Evolutionary conservation across 345 rosid genomes (phyloP).

Genomic region (Hibiscus syriacus): DNA sequence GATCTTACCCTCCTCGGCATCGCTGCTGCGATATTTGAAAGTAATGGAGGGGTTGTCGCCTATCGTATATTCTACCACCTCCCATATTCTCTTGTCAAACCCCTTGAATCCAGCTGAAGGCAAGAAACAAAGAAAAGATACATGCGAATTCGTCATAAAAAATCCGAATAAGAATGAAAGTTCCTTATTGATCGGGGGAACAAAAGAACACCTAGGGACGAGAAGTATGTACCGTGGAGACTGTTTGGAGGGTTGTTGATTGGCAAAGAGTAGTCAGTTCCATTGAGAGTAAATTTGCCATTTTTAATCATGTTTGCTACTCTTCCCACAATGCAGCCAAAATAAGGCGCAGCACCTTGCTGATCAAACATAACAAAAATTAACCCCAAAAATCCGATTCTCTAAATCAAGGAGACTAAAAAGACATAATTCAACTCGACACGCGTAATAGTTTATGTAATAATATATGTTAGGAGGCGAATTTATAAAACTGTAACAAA

Average conservation of each 20-base stretch:
- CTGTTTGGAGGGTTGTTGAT: constrained; percentile 90
- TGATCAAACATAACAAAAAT: constrained; percentile 20
- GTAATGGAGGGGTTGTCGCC: constrained; percentile 64
- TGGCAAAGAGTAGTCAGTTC: constrained; percentile 59
- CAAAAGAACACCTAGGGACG: background rate
- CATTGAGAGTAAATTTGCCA: constrained; percentile 75
- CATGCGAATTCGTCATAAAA: background rate
- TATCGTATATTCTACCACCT: constrained; percentile 51
- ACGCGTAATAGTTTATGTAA: too few species aligned
- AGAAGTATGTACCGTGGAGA: constrained; percentile 74
- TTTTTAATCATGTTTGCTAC: constrained; percentile 83
- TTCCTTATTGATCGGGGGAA: background rate
- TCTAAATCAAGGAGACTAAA: too few species aligned
- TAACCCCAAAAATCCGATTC: background rate
- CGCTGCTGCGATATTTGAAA: constrained; percentile 55
- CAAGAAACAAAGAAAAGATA: constrained; percentile 1
- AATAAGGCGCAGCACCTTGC: constrained; percentile 78
- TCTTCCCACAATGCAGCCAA: constrained; percentile 94
- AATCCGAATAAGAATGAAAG: background rate
- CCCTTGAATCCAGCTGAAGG: constrained; percentile 77
- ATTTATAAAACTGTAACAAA: too few species aligned
- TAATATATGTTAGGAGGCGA: too few species aligned
- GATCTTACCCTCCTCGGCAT: constrained; percentile 80
- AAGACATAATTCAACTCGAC: too few species aligned
- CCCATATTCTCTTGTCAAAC: constrained; percentile 79